These are phyloP conservation scores for Colletotrichum musicola DNA, from an alignment of 2,329 filamentous ascomycete species.

Conservation along the genomic window DNA sequence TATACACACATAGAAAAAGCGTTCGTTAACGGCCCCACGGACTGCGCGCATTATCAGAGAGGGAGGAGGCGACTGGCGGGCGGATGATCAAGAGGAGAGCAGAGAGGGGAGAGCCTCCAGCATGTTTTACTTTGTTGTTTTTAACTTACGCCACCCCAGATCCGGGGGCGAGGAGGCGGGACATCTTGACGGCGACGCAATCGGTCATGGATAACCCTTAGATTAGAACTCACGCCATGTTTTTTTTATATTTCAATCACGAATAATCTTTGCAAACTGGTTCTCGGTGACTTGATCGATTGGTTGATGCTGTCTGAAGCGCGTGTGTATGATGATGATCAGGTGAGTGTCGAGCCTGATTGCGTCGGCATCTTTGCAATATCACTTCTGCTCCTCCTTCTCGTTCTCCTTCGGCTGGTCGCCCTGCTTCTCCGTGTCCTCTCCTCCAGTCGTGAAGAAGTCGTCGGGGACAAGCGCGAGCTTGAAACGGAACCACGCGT, in stretches of 20 bases:
- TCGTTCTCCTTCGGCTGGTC: no score
- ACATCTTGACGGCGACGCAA: slow-evolving; percentile 18
- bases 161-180: slow-evolving; percentile 8
- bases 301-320: no score
- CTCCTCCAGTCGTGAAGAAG: no score
- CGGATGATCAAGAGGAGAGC: not conserved
- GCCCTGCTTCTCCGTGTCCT: no score
- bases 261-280: not conserved
- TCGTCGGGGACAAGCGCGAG: no score
- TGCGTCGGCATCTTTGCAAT: no score
- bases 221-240: slow-evolving; percentile 19
- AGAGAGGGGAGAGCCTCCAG: not conserved
- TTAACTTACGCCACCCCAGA: not conserved
- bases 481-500: no score
- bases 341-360: no score
- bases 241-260: slow-evolving; percentile 20
- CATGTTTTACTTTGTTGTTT: not conserved
- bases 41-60: slow-evolving; percentile 22
- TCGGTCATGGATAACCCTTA: slow-evolving; percentile 24
- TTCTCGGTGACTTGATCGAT: no score
- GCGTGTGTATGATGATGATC: no score
- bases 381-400: no score
- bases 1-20: slow-evolving; percentile 27
- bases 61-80: not conserved
- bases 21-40: slow-evolving; percentile 30